These are phyloP conservation scores for Penicillium canescens DNA, from an alignment of 495 filamentous ascomycete species.

Conservation along the genomic window DNA sequence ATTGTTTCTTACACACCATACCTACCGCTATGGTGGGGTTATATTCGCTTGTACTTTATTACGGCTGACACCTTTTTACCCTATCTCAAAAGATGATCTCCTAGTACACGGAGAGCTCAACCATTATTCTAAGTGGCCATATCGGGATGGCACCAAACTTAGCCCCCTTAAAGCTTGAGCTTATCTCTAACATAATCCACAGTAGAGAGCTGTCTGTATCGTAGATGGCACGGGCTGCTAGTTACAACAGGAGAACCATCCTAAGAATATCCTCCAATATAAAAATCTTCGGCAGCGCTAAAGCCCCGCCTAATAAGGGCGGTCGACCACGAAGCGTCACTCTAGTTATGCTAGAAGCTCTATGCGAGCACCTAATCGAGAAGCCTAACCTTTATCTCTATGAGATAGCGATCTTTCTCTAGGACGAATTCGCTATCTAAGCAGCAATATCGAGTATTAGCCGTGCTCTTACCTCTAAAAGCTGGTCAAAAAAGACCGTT, in stretches of 20 bases:
- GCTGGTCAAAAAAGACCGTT: too few species aligned
- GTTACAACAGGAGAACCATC: conserved; percentile 20
- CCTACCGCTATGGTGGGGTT: too few species aligned
- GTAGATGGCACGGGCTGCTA: conserved; percentile 13
- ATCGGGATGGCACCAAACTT: conserved; percentile 11
- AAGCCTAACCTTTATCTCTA: conserved; percentile 1
- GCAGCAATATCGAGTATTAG: too few species aligned
- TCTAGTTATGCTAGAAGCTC: conserved; percentile 22
- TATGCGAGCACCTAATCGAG: background rate
- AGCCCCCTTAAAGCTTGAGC: conserved; percentile 9
- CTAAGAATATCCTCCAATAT: conserved; percentile 24
- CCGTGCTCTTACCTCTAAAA: too few species aligned
- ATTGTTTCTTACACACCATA: too few species aligned
- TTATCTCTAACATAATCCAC: conserved; percentile 18
- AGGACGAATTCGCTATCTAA: conserved; percentile 12
- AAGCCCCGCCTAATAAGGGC: conserved; percentile 19
- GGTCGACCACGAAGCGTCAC: conserved; percentile 18
- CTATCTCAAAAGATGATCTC: too few species aligned
- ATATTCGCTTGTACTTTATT: too few species aligned
- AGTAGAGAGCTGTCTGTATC: conserved; percentile 10
- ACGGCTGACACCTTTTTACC: too few species aligned
- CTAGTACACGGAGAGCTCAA: too few species aligned
- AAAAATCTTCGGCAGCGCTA: conserved; percentile 23
- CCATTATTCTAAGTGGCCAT: too few species aligned
- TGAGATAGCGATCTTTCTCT: background rate